Conservation (phyloP, 192 early-diverging fungal species). For the Podila clonocystis region DNA sequence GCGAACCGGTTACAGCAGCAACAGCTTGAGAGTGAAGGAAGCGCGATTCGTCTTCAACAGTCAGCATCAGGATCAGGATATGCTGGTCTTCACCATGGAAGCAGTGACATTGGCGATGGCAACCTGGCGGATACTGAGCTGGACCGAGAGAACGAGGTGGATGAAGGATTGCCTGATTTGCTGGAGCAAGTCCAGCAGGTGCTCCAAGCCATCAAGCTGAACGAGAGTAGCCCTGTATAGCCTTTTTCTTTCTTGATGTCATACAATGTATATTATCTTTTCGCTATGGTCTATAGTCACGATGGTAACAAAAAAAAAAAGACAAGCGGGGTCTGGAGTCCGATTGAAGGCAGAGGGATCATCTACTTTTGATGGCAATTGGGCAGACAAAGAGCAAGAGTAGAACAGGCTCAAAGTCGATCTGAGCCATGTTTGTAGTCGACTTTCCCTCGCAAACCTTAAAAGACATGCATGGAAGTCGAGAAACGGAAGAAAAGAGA, state of each 20-base stretch:
- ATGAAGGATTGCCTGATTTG: conserved; percentile 35
- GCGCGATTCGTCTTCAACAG: background rate
- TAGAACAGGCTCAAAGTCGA: too few relatives aligned
- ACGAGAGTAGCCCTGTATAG: conserved; percentile 17
- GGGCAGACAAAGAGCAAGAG: too few relatives aligned
- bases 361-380: too few relatives aligned
- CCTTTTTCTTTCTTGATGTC: background rate
- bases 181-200: conserved; percentile 45
- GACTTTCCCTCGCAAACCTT: too few relatives aligned
- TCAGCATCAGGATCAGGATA: background rate
- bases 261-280: too few relatives aligned
- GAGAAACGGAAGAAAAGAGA: too few relatives aligned
- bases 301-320: too few relatives aligned
- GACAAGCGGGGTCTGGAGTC: too few relatives aligned
- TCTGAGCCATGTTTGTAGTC: too few relatives aligned
- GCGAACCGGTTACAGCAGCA: conserved; percentile 30
- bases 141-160: conserved; percentile 30
- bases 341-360: too few relatives aligned
- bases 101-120: conserved; percentile 32
- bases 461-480: too few relatives aligned
- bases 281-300: background rate
- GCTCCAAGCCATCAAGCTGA: conserved; percentile 39
- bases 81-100: conserved; percentile 4
- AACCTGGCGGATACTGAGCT: conserved; percentile 40
- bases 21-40: conserved; percentile 5